Evolutionary conservation across 192 early-diverging fungal genomes (phyloP).

Genomic region (Glomus cerebriforme): DNA sequence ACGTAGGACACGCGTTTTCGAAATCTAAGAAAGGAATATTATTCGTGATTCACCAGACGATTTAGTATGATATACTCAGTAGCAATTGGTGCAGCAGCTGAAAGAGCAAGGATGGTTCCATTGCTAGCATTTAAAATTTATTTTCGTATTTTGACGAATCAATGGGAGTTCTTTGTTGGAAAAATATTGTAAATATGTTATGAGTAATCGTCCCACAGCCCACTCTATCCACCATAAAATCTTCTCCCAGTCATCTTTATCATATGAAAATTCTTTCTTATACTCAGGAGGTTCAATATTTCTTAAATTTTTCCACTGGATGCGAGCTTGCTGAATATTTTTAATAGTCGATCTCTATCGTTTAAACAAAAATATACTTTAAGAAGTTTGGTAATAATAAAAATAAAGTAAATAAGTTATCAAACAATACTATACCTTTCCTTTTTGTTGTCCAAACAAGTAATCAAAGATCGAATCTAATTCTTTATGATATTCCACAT

Average conservation of each 20-base stretch:
- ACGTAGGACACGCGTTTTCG: too few relatives aligned
- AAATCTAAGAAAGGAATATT: too few relatives aligned
- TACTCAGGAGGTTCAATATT: slow-evolving; percentile 17
- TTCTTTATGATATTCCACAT: slow-evolving; percentile 18
- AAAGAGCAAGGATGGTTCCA: too few relatives aligned
- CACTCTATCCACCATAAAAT: slow-evolving; percentile 27
- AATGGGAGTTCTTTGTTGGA: too few relatives aligned
- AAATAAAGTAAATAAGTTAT: neutral
- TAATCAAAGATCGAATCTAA: slow-evolving; percentile 24
- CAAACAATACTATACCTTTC: neutral
- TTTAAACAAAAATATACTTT: neutral
- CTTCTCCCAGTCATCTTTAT: slow-evolving; percentile 32
- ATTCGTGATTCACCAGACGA: too few relatives aligned
- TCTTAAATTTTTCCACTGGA: slow-evolving; percentile 20
- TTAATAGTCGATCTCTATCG: neutral
- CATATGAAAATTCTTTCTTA: slow-evolving; percentile 22
- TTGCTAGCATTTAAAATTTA: too few relatives aligned
- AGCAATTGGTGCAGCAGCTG: too few relatives aligned
- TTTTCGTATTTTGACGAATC: too few relatives aligned
- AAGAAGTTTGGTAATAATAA: neutral
- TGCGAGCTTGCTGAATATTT: slow-evolving; percentile 30
- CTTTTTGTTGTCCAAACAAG: slow-evolving; percentile 19
- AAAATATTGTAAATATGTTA: too few relatives aligned
- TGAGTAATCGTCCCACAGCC: slow-evolving; percentile 31
- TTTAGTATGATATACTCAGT: too few relatives aligned